phyloP scores from a whole-genome alignment of 148 eudicot genomes.

The Spergularia marina region DNA sequence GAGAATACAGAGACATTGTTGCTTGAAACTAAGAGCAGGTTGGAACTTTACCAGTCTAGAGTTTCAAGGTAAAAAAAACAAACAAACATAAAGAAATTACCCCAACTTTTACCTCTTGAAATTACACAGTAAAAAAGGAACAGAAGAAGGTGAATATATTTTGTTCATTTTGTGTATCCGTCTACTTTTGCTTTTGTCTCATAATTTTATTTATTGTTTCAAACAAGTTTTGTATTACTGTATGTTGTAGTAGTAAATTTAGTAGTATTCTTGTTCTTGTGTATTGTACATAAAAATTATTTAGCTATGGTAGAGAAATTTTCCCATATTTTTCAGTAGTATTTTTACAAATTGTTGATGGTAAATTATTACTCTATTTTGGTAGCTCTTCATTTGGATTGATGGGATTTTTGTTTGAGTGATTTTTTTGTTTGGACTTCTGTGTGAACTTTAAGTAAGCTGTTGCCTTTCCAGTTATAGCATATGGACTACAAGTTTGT shows the following conservation, averaged over 20 bases:
- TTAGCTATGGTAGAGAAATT: neutral
- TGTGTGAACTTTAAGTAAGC: neutral
- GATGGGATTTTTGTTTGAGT: neutral
- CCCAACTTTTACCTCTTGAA: no score
- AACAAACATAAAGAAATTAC: no score
- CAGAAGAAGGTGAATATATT: slow-evolving; percentile 22
- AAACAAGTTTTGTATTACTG: slow-evolving; percentile 11
- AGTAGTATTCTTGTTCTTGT: slow-evolving; percentile 8
- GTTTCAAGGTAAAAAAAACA: slow-evolving; percentile 43
- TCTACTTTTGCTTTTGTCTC: neutral
- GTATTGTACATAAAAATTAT: slow-evolving; percentile 38
- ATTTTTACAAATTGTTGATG: neutral
- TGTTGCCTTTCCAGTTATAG: neutral
- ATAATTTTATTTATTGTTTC: slow-evolving; percentile 6
- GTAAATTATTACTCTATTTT: neutral
- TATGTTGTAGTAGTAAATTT: slow-evolving; percentile 4
- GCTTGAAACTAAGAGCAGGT: slow-evolving; percentile 59
- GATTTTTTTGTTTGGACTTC: neutral
- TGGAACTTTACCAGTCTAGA: slow-evolving; percentile 85
- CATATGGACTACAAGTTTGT: no score
- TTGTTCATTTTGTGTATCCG: slow-evolving; percentile 25
- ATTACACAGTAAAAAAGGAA: neutral
- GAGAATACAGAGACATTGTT: slow-evolving; percentile 54
- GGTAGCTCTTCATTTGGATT: neutral
- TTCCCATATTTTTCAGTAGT: neutral